Conservation (phyloP, 1,284 basidiomycete genomes). For the Microbotryum saponariae region DNA sequence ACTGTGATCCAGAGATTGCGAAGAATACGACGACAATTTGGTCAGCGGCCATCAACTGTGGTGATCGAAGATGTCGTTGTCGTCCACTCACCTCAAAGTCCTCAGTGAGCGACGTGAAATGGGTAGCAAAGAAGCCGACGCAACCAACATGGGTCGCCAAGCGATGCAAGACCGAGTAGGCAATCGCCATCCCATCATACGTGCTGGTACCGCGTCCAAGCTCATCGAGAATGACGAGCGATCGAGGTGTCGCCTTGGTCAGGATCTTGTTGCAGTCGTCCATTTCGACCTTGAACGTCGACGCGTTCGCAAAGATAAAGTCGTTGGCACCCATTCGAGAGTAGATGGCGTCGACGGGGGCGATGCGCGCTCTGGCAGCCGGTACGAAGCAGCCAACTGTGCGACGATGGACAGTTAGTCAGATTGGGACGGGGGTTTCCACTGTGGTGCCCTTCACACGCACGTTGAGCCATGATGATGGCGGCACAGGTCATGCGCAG, state of each 20-base stretch:
- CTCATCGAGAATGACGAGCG: conserved; percentile 85
- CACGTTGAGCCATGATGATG: conserved; percentile 35
- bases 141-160: conserved; percentile 83
- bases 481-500: conserved; percentile 76
- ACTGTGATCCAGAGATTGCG: conserved; percentile 38
- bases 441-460: not conserved
- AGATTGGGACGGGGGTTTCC: no score
- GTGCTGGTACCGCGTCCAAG: conserved; percentile 63
- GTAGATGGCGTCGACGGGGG: conserved; percentile 86
- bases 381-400: conserved; percentile 89
- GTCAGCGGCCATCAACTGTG: no score
- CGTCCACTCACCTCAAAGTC: conserved; percentile 52
- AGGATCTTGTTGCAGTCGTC: conserved; percentile 55
- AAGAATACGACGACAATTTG: not conserved
- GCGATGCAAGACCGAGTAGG: conserved; percentile 83
- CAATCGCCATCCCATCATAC: conserved; percentile 91
- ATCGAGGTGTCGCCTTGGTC: conserved; percentile 74
- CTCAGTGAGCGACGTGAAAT: conserved; percentile 77
- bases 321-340: conserved; percentile 97
- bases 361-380: conserved; percentile 68
- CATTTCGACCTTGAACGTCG: conserved; percentile 92
- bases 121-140: conserved; percentile 59
- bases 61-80: not conserved
- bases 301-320: conserved; percentile 90
- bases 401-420: not conserved